Evolutionary conservation across 495 filamentous ascomycete species (phyloP), one percentile per base, ranked within the genome.

Genomic region (Annulohypoxylon bovei): DNA sequence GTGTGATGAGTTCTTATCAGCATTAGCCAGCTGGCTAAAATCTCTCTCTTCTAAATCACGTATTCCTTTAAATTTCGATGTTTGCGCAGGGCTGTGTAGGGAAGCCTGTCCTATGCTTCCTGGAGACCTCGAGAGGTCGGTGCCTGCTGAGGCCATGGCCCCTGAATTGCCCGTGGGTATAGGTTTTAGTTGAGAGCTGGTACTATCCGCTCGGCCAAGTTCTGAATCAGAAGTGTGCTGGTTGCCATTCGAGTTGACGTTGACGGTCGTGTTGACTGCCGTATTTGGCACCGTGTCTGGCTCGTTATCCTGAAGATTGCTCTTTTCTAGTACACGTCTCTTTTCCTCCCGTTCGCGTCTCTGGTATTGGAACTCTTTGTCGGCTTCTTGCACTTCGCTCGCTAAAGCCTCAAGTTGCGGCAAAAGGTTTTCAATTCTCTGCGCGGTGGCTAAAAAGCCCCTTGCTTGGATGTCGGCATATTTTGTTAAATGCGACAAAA

Each of bases 361-460:
- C 74, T 97, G 91, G 49, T 98, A 92, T 70, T 97, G 93, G 74
- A 93, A 99, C 77, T 97, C 93, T 77, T 98, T 97, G 70, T 97
- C 94, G 3, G 94, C 93, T 62, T 94, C 93, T 55, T 87, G 88
- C 23, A 99, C 95, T 79, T 98, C 95, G 62, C 86, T 86, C 40
- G 91, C 91, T 40, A 99, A 82, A n/a, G 95, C 96, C 66, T 98
- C 92, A 16, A 99, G 84, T 73, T 98, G 93, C 3, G 95, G 95
- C 20, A 94, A 84, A 83, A 97, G 90, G 35, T 88, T 87, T 67
- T 97, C 93, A 40, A 99, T 88, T 78, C 91, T 97, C 77, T 93
- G 92, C 12, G 94, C 90, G 6, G 93, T 90, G 8, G 87, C 77
- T 62, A 98, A 81, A 72, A 95, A 98, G 67, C 85, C 91, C 76